Evolutionary conservation across 768 basidiomycete species (phyloP), one percentile per base, ranked within the genome.

Genomic region (Amanita inopinata): DNA sequence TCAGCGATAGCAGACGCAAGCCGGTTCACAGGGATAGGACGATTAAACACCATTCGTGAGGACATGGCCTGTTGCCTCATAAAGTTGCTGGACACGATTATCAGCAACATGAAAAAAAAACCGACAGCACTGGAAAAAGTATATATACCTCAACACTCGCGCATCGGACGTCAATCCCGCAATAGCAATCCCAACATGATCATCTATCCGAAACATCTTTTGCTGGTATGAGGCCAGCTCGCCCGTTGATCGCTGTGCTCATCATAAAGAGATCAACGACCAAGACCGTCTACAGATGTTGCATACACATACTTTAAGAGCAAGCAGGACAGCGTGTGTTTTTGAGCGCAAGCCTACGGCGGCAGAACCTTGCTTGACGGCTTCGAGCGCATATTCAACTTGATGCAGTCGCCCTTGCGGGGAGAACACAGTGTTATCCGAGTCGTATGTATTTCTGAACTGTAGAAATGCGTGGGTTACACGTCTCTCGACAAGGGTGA

Each of bases 181-280:
- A 59, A 99, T 98, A 37, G 93, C 94, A 56, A 99, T 91, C n/a
- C 96, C 96, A 53, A 96, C 82, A 66, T 99, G 96, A 62, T 98
- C 92, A 58, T 99, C 96, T 80, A 99, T 94, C 56, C 92, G 76
- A 63, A 94, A 96, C 83, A 98, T 87, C 75, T 99, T 98, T 69
- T 98, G 93, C 60, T 99, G 96, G 72, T 98, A 98, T n/a, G 89
- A 90, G 11, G 96, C 93, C 40, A 99, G 75, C 61, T 98, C 94
- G 47, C 96, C 96, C 10, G 91, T 93, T 20, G 96, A 98, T 62
- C 94, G 78, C 96, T 99, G 18, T 7, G 6, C 3, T 18, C 23
- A 27, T 25, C 43, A 9, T 38, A 38, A n/a, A 33, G 22, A 20
- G 11, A 20, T 20, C n/a, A 24, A 34, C 10, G 15, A 22, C n/a